phyloP scores from a whole-genome alignment of 2,329 filamentous ascomycete genomes.

The Amylocarpus encephaloides region DNA sequence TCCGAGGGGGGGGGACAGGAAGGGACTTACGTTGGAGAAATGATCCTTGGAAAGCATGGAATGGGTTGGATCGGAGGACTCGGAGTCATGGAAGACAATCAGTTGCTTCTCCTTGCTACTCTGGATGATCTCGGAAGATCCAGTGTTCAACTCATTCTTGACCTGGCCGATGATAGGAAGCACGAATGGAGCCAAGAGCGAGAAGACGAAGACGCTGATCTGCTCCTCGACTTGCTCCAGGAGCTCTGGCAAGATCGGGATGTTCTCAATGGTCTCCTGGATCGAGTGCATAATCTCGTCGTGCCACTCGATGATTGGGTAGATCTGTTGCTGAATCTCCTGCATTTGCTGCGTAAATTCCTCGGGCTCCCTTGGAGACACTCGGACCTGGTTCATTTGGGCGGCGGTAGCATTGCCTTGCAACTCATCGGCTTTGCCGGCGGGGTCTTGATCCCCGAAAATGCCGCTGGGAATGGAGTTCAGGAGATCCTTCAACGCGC shows the following conservation, averaged over 20 bases:
- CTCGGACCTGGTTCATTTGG: conserved; percentile 66
- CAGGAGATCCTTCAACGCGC: conserved; percentile 70
- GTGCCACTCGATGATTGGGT: conserved; percentile 86
- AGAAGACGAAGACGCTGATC: conserved; percentile 83
- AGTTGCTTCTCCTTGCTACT: conserved; percentile 79
- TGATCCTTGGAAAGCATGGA: conserved; percentile 96
- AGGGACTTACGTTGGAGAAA: conserved; percentile 46
- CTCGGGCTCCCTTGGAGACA: conserved; percentile 76
- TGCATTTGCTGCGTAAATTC: conserved; percentile 74
- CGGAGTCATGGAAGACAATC: conserved; percentile 77
- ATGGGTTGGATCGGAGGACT: conserved; percentile 77
- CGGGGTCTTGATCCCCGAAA: conserved; percentile 69
- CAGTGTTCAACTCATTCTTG: conserved; percentile 78
- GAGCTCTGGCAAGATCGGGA: conserved; percentile 77
- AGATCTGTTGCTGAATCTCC: conserved; percentile 70
- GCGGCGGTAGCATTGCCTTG: conserved; percentile 68
- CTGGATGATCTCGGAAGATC: conserved; percentile 80
- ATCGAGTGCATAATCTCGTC: conserved; percentile 81
- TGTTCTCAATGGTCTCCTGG: conserved; percentile 70
- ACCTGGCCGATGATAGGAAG: conserved; percentile 81
- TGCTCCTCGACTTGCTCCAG: conserved; percentile 84
- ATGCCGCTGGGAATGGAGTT: conserved; percentile 76
- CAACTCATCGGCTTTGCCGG: conserved; percentile 70
- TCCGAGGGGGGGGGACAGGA: background rate
- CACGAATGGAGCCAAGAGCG: conserved; percentile 82